Evolutionary conservation across 179 eudicot species (phyloP), one percentile per base, ranked within the genome.

Genomic region (Pouteria campechiana): DNA sequence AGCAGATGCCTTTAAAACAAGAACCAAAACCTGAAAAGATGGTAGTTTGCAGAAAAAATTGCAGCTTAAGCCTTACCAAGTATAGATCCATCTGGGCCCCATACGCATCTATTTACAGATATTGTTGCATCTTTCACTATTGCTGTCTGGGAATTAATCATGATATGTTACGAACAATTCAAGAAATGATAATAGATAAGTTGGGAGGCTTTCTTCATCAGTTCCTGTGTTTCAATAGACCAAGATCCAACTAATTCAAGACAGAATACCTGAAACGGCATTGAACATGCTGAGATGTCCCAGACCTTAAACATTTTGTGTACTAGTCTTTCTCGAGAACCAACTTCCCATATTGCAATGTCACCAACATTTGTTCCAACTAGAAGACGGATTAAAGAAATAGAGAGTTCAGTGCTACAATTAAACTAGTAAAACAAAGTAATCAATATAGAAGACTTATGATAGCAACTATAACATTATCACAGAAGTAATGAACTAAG

Each of bases 331-430:
- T 74, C 79, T 25, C 78, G 70, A 36, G 72, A 60, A 32, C 72
- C 75, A 61, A 74, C 72, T 53, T 78, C 81, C 85, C 85, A 78
- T 16, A 78, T 65, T 57, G 69, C 66, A 57, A 78, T 55, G 42
- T 74, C 80, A 52, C 85, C 85, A 48, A 57, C 72, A 59, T 70
- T 65, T 25, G 85, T 73, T 37, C 85, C 85, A 50, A 74, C 85
- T 78, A 34, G 46, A 66, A 46, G 25, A 24, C 13, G n/a, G n/a
- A n/a, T n/a, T n/a, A n/a, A n/a, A n/a, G n/a, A n/a, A n/a, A n/a
- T n/a, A n/a, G n/a, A n/a, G n/a, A n/a, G n/a, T n/a, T n/a, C n/a
- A n/a, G n/a, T n/a, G n/a, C n/a, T n/a, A n/a, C n/a, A n/a, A n/a
- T n/a, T n/a, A n/a, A n/a, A n/a, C n/a, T n/a, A n/a, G n/a, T n/a